Conservation (phyloP, 2,329 filamentous ascomycete genomes). For the Calonectria crousiana region DNA sequence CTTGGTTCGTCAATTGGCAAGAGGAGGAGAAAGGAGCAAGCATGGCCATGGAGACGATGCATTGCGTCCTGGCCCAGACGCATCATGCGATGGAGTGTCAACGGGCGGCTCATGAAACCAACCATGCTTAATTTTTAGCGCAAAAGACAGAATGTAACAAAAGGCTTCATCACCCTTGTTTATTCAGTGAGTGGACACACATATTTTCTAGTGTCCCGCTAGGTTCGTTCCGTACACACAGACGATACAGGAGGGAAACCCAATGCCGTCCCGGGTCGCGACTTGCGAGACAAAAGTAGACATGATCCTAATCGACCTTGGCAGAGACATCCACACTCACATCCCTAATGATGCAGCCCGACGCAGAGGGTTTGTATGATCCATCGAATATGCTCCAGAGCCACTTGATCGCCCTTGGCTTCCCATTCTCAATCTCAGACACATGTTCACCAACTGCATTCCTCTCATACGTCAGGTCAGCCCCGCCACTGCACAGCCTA, state of each 20-base stretch:
- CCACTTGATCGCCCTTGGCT: constrained; percentile 24
- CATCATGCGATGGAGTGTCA: neutral
- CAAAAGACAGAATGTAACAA: neutral
- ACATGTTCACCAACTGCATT: constrained; percentile 58
- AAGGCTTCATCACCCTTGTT: neutral
- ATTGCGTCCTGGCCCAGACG: neutral
- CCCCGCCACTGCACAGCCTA: constrained; percentile 54
- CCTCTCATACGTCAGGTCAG: constrained; percentile 57
- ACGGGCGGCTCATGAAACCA: neutral
- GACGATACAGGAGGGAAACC: neutral
- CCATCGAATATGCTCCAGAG: constrained; percentile 32
- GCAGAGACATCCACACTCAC: constrained; percentile 3
- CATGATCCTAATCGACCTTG: neutral
- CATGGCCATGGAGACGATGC: neutral
- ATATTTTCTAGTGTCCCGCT: neutral
- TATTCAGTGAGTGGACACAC: neutral
- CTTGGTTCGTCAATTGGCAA: neutral
- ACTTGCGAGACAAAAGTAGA: neutral
- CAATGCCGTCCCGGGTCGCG: neutral
- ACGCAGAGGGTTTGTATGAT: neutral
- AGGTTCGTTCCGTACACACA: neutral
- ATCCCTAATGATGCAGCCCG: neutral
- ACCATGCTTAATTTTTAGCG: neutral
- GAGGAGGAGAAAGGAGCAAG: neutral
- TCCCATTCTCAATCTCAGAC: constrained; percentile 37